Evolutionary conservation across 768 basidiomycete species (phyloP), one percentile per base, ranked within the genome.

Genomic region (Suillus hirtellus): DNA sequence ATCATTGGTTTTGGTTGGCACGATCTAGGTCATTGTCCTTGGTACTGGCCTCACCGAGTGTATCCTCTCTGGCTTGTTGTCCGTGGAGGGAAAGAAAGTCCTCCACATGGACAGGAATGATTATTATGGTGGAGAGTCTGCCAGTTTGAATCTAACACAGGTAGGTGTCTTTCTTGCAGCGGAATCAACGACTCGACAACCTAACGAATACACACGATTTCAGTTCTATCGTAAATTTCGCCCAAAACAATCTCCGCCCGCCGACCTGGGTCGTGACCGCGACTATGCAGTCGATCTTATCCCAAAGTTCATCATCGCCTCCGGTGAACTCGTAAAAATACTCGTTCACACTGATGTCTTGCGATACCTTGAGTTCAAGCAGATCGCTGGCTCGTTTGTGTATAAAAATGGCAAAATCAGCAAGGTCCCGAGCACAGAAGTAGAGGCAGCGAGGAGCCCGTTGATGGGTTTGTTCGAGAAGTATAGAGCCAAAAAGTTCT

Each of bases 391-490:
- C 60, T 95, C 93, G 74, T 99, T 90, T 78, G 97, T 99, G 64
- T 98, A 95, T 76, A 89, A 96, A 60, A 96, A 99, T 76, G 95
- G 95, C 59, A 92, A 78, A 79, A 97, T 99, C 78, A 94, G 93
- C 65, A 99, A 99, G 78, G 97, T 99, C 11, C 97, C 97, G 38
- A 90, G 91, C 71, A 98, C 95, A 7, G 96, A 99, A 81, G 89
- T 96, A 82, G 97, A 99, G 80, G 97, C 97, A 10, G 90, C 98
- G 63, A 89, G 79, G 77, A 95, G 92, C 70, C 92, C 95, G 40
- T 82, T 99, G 70, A 99, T 99, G 96, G 97, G 97, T n/a, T 80
- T 99, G 44, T 99, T 99, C 69, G 97, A 99, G 85, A 99, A 99
- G 81, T 83, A 95, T 66, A 83, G 97, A 44, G 96, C 96, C 19